phyloP scores from a whole-genome alignment of 1,284 basidiomycete genomes.

The Ceratobasidium sp. region DNA sequence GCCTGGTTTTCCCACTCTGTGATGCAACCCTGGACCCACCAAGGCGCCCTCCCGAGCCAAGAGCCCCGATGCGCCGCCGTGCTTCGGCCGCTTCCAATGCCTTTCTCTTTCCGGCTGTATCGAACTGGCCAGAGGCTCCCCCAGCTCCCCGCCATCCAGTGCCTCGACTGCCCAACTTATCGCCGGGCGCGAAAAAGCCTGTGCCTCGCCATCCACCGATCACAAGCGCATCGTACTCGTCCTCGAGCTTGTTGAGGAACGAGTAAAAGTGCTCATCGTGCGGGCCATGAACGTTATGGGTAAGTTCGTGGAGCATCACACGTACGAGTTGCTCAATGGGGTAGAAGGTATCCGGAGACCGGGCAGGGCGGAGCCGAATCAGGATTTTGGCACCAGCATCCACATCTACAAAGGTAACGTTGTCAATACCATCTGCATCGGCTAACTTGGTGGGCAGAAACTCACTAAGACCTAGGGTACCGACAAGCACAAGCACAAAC shows the following conservation, averaged over 20 bases:
- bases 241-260: conserved; percentile 76
- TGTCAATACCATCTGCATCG: conserved; percentile 31
- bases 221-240: conserved; percentile 82
- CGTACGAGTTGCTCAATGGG: conserved; percentile 77
- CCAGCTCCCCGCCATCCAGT: conserved; percentile 62
- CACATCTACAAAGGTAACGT: conserved; percentile 64
- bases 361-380: conserved; percentile 76
- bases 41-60: conserved; percentile 45
- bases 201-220: conserved; percentile 82
- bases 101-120: conserved; percentile 22
- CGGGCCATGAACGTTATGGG: conserved; percentile 87
- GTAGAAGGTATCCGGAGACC: conserved; percentile 76
- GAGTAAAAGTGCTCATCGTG: conserved; percentile 86
- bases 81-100: conserved; percentile 41
- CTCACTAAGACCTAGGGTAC: conserved; percentile 58
- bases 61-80: conserved; percentile 53
- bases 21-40: conserved; percentile 48
- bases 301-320: conserved; percentile 91
- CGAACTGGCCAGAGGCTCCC: conserved; percentile 66
- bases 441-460: conserved; percentile 33
- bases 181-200: conserved; percentile 81
- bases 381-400: conserved; percentile 83
- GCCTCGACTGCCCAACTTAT: conserved; percentile 69
- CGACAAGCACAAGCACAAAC: background rate
- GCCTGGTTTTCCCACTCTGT: conserved; percentile 63